Base-by-base conservation (phyloP, 192 early-diverging fungal genomes). In the Podila verticillata region DNA sequence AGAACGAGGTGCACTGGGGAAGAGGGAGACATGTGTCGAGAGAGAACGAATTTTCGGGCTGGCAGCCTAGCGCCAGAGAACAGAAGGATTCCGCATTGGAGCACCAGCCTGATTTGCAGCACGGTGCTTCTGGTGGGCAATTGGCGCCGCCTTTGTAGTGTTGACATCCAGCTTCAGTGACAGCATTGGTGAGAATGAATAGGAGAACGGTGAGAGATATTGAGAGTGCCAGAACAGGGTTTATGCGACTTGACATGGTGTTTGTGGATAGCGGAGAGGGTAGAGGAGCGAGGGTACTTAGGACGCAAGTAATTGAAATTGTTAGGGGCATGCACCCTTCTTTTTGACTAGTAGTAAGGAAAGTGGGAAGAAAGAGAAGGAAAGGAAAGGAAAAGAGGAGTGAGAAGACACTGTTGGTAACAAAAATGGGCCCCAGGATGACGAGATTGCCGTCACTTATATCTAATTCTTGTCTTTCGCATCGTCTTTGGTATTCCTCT, bases 81-180 rank as follows among this genome's bases (percentile, higher is more conserved):
- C 83, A 84, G 57, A 80, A 84, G 7, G 72, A 72, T 26, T 66
- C 61, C 47, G 77, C 77, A 48, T 81, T 81, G 22, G 83, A 74
- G 19, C 82, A 84, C 75, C 75, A 84, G 26, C 84, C 84, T 2
- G 61, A 71, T 62, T 85, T 73, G 60, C 84, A 85, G 34, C 84
- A 85, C 12, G 81, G 84, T n/a, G 84, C 81, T n/a, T 85, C 75
- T 57, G 81, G 57, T 6, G 84, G 84, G 57, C 84, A 85, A 15
- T 65, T 80, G 10, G 74, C 57, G 7, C 81, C 81, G 0, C 67
- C 75, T 0, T 79, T 66, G n/a, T 83, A 83, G 39, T 77, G 67
- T 28, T 64, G 61, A 66, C 81, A 83, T 62, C 75, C 75, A 32
- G 48, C 73, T 22, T 70, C 66, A 51, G 35, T 34, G 5, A 31